Evolutionary conservation across 2,329 filamentous ascomycete genomes (phyloP).

Genomic region (Calonectria hawksworthii): DNA sequence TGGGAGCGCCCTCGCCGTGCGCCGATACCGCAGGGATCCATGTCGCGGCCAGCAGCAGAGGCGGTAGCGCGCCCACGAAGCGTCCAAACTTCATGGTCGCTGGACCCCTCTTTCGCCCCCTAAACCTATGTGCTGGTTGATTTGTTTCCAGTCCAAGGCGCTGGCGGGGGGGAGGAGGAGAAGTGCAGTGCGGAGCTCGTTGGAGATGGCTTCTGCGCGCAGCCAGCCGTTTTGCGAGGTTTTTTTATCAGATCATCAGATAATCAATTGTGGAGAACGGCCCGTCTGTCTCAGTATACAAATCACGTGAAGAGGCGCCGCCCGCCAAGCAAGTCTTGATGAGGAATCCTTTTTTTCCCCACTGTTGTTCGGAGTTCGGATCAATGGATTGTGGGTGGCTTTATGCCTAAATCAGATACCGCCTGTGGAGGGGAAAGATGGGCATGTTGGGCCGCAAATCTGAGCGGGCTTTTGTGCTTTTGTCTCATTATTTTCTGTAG

Average conservation of each 20-base stretch:
- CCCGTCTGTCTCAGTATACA: background rate
- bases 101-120: background rate
- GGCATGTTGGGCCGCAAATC: background rate
- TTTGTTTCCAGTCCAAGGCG: background rate
- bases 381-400: background rate
- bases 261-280: conserved; percentile 32
- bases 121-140: background rate
- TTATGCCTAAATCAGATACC: background rate
- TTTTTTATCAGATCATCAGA: conserved; percentile 50
- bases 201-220: conserved; percentile 1
- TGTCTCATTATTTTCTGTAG: background rate
- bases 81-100: background rate
- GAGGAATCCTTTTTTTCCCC: background rate
- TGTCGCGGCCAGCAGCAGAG: background rate
- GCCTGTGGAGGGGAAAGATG: background rate
- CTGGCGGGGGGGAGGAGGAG: background rate
- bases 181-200: background rate
- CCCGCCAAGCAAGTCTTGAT: background rate
- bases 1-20: conserved; percentile 17
- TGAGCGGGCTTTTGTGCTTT: background rate
- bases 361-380: background rate
- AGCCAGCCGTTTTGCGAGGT: conserved; percentile 30
- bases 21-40: background rate
- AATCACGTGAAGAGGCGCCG: background rate
- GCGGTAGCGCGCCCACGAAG: background rate